These are phyloP conservation scores for Vaccinium macrocarpon DNA, from an alignment of 148 eudicot genomes.

Conservation along the genomic window DNA sequence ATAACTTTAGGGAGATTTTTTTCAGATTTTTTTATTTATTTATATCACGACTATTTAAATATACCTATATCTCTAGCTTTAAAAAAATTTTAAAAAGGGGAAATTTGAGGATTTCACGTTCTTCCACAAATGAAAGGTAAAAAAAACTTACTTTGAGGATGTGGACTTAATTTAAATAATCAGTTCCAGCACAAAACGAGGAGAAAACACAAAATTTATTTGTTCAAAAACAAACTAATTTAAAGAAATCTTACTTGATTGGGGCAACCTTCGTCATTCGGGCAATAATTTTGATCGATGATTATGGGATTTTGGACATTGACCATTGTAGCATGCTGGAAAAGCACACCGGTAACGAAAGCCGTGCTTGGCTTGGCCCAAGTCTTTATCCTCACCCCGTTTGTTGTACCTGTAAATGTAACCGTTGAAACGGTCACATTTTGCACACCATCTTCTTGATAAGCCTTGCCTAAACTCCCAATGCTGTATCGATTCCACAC, in stretches of 20 bases:
- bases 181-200: neutral
- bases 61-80: neutral
- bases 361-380: constrained; percentile 36
- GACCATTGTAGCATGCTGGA: constrained; percentile 37
- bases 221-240: neutral
- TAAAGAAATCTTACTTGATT: constrained; percentile 13
- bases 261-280: constrained; percentile 27
- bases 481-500: constrained; percentile 30
- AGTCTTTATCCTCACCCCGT: constrained; percentile 56
- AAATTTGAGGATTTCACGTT: neutral
- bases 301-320: constrained; percentile 52
- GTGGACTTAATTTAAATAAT: neutral
- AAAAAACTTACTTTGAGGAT: neutral
- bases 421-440: constrained; percentile 45
- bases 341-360: constrained; percentile 27
- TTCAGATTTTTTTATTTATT: neutral
- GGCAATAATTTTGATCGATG: constrained; percentile 59
- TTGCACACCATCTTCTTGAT: constrained; percentile 30
- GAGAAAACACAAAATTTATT: neutral
- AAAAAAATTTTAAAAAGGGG: no score
- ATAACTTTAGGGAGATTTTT: neutral
- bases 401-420: constrained; percentile 33
- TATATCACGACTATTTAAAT: neutral
- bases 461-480: constrained; percentile 46
- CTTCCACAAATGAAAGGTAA: neutral